phyloP scores from a whole-genome alignment of 257 asterid species.

The Salvia splendens region DNA sequence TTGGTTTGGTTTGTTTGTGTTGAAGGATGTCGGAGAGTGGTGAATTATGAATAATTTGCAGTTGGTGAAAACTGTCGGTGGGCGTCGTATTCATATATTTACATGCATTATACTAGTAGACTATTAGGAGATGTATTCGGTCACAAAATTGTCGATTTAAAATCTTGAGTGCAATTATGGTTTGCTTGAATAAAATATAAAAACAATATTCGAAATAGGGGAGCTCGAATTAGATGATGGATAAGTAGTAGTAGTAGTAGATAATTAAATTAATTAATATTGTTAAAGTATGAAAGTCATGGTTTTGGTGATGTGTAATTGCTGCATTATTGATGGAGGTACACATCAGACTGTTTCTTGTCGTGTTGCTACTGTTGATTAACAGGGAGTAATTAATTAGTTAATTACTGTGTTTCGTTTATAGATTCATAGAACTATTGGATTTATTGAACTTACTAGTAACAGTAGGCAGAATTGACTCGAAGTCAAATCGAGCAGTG shows the following conservation, averaged over 20 bases:
- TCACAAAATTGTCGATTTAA: too few species aligned
- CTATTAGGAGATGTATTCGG: too few species aligned
- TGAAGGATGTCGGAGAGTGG: slow-evolving; percentile 50
- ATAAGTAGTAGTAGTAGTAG: too few species aligned
- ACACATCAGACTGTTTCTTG: slow-evolving; percentile 18
- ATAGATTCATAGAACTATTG: neutral
- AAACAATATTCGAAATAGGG: neutral
- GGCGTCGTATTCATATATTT: neutral
- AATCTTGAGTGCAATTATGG: too few species aligned
- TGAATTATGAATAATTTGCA: slow-evolving; percentile 1
- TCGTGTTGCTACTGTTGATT: slow-evolving; percentile 16
- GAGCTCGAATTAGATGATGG: neutral
- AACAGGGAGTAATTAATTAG: slow-evolving; percentile 3
- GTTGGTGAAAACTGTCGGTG: slow-evolving; percentile 16
- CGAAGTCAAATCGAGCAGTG: too few species aligned
- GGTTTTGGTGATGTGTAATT: slow-evolving; percentile 23
- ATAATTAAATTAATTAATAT: too few species aligned
- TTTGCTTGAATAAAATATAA: neutral
- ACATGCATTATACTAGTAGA: too few species aligned
- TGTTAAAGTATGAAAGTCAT: slow-evolving; percentile 18
- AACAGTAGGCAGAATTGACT: neutral
- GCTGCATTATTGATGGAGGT: slow-evolving; percentile 29
- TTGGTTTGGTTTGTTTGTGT: slow-evolving; percentile 20
- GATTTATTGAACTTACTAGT: neutral
- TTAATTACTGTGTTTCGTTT: neutral